phyloP scores from a whole-genome alignment of 768 basidiomycete species.

The Termitomyces sp. region DNA sequence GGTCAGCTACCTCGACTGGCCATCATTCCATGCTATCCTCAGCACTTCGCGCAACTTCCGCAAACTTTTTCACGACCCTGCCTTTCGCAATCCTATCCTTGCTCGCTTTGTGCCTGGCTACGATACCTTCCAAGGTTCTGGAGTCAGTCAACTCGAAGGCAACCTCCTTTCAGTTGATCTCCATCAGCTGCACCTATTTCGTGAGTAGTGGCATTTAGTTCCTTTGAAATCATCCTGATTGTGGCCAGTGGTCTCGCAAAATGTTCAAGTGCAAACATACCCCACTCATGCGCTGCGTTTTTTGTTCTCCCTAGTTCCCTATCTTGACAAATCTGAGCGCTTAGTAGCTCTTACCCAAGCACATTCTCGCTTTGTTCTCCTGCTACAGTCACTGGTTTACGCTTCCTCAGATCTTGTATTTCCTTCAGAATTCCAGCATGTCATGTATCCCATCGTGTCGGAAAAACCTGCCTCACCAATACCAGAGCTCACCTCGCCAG shows the following conservation, averaged over 20 bases:
- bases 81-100: constrained; percentile 33
- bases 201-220: constrained; percentile 38
- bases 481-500: constrained; percentile 67
- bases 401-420: constrained; percentile 42
- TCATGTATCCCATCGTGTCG: constrained; percentile 17
- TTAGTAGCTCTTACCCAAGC: constrained; percentile 48
- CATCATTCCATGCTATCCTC: constrained; percentile 31
- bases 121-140: constrained; percentile 34
- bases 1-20: constrained; percentile 31
- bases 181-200: constrained; percentile 54
- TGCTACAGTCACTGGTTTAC: constrained; percentile 68
- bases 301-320: constrained; percentile 33
- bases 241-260: constrained; percentile 55
- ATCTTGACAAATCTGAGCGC: constrained; percentile 25
- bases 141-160: constrained; percentile 24
- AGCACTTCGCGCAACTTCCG: constrained; percentile 27
- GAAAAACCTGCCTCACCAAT: constrained; percentile 29
- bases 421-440: constrained; percentile 29
- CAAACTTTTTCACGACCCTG: constrained; percentile 21
- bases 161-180: constrained; percentile 48
- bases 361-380: constrained; percentile 70
- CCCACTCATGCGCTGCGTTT: constrained; percentile 58
- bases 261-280: constrained; percentile 60
- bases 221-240: neutral
- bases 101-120: constrained; percentile 57